Evolutionary conservation across 2,329 filamentous ascomycete genomes (phyloP), one percentile per base, ranked within the genome.

Genomic region (Diaporthe aspalathi): DNA sequence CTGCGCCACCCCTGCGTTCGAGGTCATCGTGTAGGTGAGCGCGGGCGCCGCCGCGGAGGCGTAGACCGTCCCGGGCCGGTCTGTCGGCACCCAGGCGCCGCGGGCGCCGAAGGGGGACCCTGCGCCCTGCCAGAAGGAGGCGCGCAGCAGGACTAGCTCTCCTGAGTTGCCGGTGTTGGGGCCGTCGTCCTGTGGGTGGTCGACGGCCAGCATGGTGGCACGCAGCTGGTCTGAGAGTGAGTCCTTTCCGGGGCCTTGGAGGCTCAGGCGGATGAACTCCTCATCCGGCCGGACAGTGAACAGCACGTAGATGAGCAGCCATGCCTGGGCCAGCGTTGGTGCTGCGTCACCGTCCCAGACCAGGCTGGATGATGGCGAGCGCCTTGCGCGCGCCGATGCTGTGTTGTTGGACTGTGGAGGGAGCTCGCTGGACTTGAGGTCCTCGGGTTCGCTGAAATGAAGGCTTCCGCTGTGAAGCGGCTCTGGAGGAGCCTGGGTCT

Each of bases 111-210:
- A 87, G 8, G 91, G 91, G 1, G 90, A 91, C 22, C 87, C 90
- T 38, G 91, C 91, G 56, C 91, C 91, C 76, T 92, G 91, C 90
- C 91, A 93, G 83, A 93, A 92, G 43, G 90, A 84, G 78, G 83
- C 83, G 73, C 86, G 84, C 70, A 87, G 82, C 68, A 86, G 77
- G 62, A 89, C 76, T 12, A 79, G 74, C 65, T 78, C 78, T 20
- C 71, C 70, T 72, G 77, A 81, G 3, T 38, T n/a, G 1, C 81
- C 79, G 9, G 80, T 5, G 40, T 40, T 73, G 29, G 77, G 78
- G 57, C 78, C 75, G 72, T 78, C 74, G 5, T 22, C 62, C 7
- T 22, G 38, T 1, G 87, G 86, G 75, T 88, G 86, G 68, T 83
- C 81, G 72, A 86, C 80, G 70, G 86, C 86, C 3, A 89, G 83